Conservation (phyloP, 2,329 filamentous ascomycete genomes). For the Phialemonium atrogriseum region DNA sequence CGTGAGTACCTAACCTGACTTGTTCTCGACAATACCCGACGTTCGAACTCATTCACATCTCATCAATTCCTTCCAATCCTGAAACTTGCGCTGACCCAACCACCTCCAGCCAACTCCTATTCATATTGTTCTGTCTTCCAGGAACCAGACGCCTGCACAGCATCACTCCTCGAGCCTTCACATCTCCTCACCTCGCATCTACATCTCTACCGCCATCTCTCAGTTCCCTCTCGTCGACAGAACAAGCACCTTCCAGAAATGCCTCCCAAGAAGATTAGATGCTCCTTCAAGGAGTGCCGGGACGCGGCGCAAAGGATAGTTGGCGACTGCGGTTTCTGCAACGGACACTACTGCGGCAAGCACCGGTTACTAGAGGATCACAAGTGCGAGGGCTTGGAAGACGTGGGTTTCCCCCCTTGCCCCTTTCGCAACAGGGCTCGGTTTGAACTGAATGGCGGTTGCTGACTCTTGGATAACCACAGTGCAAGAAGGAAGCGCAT, state of each 20-base stretch:
- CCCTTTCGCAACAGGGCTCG: neutral
- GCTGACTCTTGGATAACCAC: constrained; percentile 23
- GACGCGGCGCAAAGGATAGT: constrained; percentile 85
- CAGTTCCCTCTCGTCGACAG: too few relatives aligned
- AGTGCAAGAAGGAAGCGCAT: constrained; percentile 96
- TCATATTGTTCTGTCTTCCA: too few relatives aligned
- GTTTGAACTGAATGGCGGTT: constrained; percentile 17
- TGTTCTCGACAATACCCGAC: too few relatives aligned
- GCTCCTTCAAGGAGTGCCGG: constrained; percentile 84
- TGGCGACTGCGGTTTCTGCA: constrained; percentile 92
- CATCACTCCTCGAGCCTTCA: neutral
- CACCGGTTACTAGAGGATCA: constrained; percentile 92
- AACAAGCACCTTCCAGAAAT: constrained; percentile 36
- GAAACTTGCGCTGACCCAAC: too few relatives aligned
- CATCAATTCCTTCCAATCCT: too few relatives aligned
- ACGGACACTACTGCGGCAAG: constrained; percentile 89
- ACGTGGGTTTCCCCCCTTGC: constrained; percentile 46
- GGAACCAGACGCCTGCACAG: too few relatives aligned
- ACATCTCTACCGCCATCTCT: neutral
- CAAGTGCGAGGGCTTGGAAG: constrained; percentile 85
- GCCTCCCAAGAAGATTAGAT: constrained; percentile 72
- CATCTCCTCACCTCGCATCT: neutral
- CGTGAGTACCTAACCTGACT: too few relatives aligned
- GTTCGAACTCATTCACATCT: too few relatives aligned
- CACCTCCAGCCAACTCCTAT: too few relatives aligned